phyloP scores from a whole-genome alignment of 257 asterid species.

The Petunia secreta region DNA sequence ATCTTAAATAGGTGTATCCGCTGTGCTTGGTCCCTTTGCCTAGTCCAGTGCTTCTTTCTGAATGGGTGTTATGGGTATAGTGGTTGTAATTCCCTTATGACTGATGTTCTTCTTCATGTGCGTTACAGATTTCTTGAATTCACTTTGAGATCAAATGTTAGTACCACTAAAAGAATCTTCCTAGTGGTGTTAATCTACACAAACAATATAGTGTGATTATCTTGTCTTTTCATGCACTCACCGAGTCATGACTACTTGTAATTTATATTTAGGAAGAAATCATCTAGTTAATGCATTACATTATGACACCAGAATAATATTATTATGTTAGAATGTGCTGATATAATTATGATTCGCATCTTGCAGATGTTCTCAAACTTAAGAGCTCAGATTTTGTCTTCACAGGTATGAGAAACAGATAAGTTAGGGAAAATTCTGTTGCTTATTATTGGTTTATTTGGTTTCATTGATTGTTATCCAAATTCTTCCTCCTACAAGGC shows the following conservation, averaged over 20 bases:
- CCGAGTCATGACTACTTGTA: background rate
- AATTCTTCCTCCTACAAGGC: background rate
- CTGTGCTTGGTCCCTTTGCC: background rate
- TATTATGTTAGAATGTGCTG: background rate
- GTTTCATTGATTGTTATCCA: background rate
- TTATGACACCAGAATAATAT: background rate
- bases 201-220: too few species aligned
- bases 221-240: too few species aligned
- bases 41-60: conserved; percentile 13
- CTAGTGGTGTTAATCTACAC: too few species aligned
- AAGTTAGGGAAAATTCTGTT: background rate
- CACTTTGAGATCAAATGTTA: too few species aligned
- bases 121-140: too few species aligned
- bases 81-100: background rate
- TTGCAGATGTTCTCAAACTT: conserved; percentile 86
- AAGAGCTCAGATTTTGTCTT: conserved; percentile 86
- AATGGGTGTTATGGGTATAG: background rate
- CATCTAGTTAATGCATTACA: background rate
- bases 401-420: conserved; percentile 59
- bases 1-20: background rate
- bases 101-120: background rate
- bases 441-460: background rate
- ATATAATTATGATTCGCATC: background rate
- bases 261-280: background rate
- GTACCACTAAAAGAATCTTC: too few species aligned